Conservation (phyloP, 331 rosid genomes). For the Rosa hybrid region DNA sequence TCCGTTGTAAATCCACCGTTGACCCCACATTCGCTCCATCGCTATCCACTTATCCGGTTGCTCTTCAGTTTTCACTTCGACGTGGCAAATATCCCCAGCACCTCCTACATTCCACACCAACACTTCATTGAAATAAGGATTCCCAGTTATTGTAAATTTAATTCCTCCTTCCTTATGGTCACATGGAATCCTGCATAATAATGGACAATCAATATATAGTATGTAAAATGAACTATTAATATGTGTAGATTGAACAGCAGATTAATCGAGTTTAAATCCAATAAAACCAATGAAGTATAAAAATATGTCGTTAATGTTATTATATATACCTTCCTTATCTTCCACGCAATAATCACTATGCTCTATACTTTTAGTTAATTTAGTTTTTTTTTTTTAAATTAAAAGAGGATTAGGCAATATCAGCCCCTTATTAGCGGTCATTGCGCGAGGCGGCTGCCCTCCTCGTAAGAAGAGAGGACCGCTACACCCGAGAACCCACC, state of each 20-base stretch:
- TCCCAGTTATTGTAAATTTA: slow-evolving; percentile 63
- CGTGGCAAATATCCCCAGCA: slow-evolving; percentile 57
- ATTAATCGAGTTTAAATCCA: background rate
- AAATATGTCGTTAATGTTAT: no score
- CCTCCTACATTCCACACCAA: slow-evolving; percentile 83
- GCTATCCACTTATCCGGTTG: slow-evolving; percentile 51
- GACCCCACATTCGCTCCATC: slow-evolving; percentile 69
- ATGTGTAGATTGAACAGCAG: background rate
- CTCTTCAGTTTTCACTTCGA: slow-evolving; percentile 59
- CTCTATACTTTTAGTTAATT: no score
- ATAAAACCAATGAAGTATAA: no score
- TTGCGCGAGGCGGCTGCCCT: no score
- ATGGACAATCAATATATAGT: background rate
- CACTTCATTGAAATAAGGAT: slow-evolving; percentile 59
- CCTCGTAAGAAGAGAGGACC: no score
- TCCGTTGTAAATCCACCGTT: slow-evolving; percentile 49
- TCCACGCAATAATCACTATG: no score
- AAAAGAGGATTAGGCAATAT: no score
- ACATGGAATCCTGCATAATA: slow-evolving; percentile 54
- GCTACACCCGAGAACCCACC: no score
- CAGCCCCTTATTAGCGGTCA: no score
- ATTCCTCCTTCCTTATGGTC: slow-evolving; percentile 62
- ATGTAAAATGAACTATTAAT: background rate
- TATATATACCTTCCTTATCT: no score
- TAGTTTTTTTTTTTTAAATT: no score